Evolutionary conservation across 2,329 filamentous ascomycete species (phyloP), one percentile per base, ranked within the genome.

Genomic region (Colletotrichum lupini): DNA sequence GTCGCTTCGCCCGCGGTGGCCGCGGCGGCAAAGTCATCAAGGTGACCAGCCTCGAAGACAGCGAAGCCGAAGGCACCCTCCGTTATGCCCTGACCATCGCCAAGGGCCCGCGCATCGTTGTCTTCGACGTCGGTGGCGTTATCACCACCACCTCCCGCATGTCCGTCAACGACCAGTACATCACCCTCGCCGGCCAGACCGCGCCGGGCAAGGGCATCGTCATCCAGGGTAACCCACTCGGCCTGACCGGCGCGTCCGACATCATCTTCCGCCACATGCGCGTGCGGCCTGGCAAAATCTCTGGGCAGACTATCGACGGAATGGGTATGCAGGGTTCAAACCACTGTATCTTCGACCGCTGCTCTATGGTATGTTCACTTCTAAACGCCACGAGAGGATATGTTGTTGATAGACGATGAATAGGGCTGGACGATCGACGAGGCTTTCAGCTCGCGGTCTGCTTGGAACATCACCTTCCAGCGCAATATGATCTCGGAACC

Each of bases 111-210:
- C 83, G 86, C 8, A 86, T 84, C 22, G 79, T 88, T 12, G 83
- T 86, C 3, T 88, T 88, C 74, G 82, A 84, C 1, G 81, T 87
- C 1, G 85, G 85, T 8, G 86, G 86, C 2, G 79, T 87, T 1
- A 87, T 88, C 69, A 83, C 83, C 12, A 86, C 86, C 56, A 81
- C 78, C 12, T 82, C 83, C 0, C 83, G 86, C 11, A 80, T 88
- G 4, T 82, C 86, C 0, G 82, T 87, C 26, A 84, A 82, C 3
- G 76, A 77, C 12, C 85, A 86, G 49, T 84, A 85, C 53, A 80
- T 86, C 26, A 84, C 81, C 1, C 83, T 88, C 52, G 82, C 86
- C 0, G 86, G 86, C 1, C 85, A 88, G 75, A 87, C 86, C 1
- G 86, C 86, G 3, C 86, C 86, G 0, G 85, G 85, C 1, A 85